phyloP scores from a whole-genome alignment of 148 eudicot genomes.

The Pharnaceum exiguum region DNA sequence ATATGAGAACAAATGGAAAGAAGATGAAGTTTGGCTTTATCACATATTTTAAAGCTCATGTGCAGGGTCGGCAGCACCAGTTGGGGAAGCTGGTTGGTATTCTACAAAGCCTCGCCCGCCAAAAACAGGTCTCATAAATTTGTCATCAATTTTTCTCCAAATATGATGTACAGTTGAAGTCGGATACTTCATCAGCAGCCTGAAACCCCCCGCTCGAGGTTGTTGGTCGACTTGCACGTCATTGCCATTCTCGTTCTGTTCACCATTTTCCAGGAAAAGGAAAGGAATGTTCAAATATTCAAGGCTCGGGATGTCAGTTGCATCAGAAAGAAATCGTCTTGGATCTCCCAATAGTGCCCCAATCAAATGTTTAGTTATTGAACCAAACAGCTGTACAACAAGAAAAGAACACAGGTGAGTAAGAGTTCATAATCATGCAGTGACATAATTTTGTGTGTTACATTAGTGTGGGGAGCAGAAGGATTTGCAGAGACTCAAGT shows the following conservation, averaged over 20 bases:
- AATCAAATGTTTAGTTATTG: slow-evolving; percentile 58
- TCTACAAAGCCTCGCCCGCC: slow-evolving; percentile 95
- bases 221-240: background rate
- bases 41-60: slow-evolving; percentile 18
- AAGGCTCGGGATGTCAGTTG: slow-evolving; percentile 46
- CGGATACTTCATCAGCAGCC: slow-evolving; percentile 55
- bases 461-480: background rate
- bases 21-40: background rate
- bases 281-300: slow-evolving; percentile 44
- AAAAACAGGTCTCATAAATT: slow-evolving; percentile 90
- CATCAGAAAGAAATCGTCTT: slow-evolving; percentile 30
- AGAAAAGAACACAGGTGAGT: background rate
- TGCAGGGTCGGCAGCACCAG: slow-evolving; percentile 36
- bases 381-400: slow-evolving; percentile 48
- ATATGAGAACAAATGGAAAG: background rate
- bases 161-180: slow-evolving; percentile 60
- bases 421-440: background rate
- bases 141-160: slow-evolving; percentile 93
- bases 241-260: slow-evolving; percentile 14
- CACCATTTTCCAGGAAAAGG: slow-evolving; percentile 36
- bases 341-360: slow-evolving; percentile 37
- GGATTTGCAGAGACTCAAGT: too few relatives aligned
- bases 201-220: slow-evolving; percentile 28
- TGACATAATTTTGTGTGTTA: background rate
- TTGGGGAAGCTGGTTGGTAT: slow-evolving; percentile 74